phyloP scores from a whole-genome alignment of 768 basidiomycete species.

The Sporobolomyces pararoseus region DNA sequence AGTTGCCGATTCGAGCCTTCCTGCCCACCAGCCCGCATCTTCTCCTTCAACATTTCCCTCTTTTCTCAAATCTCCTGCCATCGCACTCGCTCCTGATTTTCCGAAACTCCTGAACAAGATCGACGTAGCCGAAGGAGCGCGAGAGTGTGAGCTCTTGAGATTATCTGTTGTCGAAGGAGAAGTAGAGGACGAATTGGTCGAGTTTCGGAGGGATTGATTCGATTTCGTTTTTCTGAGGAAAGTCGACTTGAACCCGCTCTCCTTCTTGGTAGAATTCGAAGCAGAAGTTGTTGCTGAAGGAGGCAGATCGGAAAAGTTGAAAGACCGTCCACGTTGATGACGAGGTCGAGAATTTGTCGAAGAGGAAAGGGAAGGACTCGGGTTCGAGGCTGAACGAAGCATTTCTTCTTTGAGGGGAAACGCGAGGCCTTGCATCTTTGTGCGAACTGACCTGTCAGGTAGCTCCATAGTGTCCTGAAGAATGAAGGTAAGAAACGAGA shows the following conservation, averaged over 20 bases:
- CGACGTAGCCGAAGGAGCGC: constrained; percentile 18
- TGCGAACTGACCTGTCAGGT: constrained; percentile 63
- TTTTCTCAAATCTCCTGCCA: constrained; percentile 11
- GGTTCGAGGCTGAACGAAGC: constrained; percentile 72
- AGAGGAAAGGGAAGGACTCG: constrained; percentile 50
- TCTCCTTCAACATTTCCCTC: constrained; percentile 57
- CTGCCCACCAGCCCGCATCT: constrained; percentile 57
- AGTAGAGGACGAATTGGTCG: not conserved
- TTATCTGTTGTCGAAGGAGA: not conserved
- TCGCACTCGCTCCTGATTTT: constrained; percentile 53
- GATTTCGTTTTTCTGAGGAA: constrained; percentile 36
- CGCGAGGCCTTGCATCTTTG: constrained; percentile 76
- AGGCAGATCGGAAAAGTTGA: constrained; percentile 11
- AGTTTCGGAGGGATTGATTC: constrained; percentile 21
- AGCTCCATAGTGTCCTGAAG: constrained; percentile 91
- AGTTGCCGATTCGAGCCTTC: constrained; percentile 63
- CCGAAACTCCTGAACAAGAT: constrained; percentile 39
- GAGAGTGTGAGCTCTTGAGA: constrained; percentile 49
- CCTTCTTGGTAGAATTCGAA: not conserved
- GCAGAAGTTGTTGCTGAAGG: not conserved
- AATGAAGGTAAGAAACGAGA: not conserved
- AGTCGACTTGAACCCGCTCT: constrained; percentile 22
- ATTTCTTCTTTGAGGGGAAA: constrained; percentile 82
- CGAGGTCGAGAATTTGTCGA: constrained; percentile 55
- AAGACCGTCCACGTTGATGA: constrained; percentile 20